Evolutionary conservation across 148 eudicot species (phyloP).

Genomic region (Persicaria maculosa): DNA sequence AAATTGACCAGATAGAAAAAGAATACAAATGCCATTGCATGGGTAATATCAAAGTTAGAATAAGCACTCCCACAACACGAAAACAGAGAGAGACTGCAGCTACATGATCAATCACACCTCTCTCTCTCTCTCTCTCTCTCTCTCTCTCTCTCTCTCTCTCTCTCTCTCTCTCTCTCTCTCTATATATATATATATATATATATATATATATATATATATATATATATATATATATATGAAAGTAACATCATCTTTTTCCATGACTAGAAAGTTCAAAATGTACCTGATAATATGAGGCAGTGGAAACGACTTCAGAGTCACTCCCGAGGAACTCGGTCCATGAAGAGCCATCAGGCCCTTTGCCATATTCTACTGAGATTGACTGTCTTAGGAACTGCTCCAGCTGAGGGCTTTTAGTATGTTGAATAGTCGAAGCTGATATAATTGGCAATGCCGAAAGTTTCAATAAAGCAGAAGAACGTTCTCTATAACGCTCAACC

Average conservation of each 20-base stretch:
- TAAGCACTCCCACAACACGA: not conserved
- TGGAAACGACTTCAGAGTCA: conserved; percentile 30
- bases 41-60: not conserved
- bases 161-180: too few species aligned
- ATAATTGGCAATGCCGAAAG: conserved; percentile 73
- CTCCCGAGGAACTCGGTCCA: conserved; percentile 33
- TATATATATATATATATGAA: not conserved
- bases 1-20: not conserved
- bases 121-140: too few species aligned
- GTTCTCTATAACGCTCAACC: conserved; percentile 63
- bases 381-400: conserved; percentile 54
- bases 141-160: too few species aligned
- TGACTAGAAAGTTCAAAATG: conserved; percentile 7
- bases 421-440: conserved; percentile 40
- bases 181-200: too few species aligned
- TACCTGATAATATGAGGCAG: conserved; percentile 72
- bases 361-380: conserved; percentile 31
- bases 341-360: conserved; percentile 30
- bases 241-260: not conserved
- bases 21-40: not conserved
- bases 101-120: too few species aligned
- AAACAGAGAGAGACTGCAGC: too few species aligned
- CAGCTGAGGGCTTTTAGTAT: conserved; percentile 52
- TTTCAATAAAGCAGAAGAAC: conserved; percentile 44
- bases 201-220: too few species aligned